Evolutionary conservation across 306 rosid species (phyloP), one percentile per base, ranked within the genome.

Genomic region (Morella rubra): DNA sequence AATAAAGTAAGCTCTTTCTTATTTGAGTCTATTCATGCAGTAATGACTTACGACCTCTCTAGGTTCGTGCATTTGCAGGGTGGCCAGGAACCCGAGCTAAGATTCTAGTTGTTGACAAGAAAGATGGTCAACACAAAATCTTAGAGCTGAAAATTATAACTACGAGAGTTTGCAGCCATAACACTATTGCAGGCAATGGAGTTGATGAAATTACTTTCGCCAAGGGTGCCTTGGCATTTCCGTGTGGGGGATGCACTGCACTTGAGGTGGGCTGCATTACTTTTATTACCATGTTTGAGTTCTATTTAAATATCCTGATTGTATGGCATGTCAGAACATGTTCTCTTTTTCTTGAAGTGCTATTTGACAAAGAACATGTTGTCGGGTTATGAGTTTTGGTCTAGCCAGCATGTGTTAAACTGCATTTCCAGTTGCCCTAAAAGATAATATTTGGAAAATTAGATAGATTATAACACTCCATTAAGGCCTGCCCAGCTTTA

Each of bases 11-110:
- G 20, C 71, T 69, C 65, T 81, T 67, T 71, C 85, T 53, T 86
- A 58, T 78, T 76, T 40, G 50, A 72, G 44, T 58, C 79, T 67
- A 80, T 64, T 78, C 22, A 69, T 50, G 61, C 83, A 81, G 85
- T 81, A 76, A 89, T 80, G 85, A 84, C 89, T 27, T 78, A 79
- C 87, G 84, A 85, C 80, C 75, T 79, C 80, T 82, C 82, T 77
- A 94, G 96, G 95, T 94, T 77, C 97, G 98, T 77, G 97, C 97
- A 46, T 92, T 94, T 87, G 89, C 97, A 92, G 98, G 98, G 59
- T 92, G 98, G 96, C 98, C 97, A 44, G 97, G 98, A 86, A 89
- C 97, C 72, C 86, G 88, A 74, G 91, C 97, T 37, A 90, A 89
- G 87, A 77, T 92, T 73, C 81, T 79, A 68, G 76, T 79, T 19